Conservation (phyloP, 208 protist genomes). For the Crithidia expoeki region DNA sequence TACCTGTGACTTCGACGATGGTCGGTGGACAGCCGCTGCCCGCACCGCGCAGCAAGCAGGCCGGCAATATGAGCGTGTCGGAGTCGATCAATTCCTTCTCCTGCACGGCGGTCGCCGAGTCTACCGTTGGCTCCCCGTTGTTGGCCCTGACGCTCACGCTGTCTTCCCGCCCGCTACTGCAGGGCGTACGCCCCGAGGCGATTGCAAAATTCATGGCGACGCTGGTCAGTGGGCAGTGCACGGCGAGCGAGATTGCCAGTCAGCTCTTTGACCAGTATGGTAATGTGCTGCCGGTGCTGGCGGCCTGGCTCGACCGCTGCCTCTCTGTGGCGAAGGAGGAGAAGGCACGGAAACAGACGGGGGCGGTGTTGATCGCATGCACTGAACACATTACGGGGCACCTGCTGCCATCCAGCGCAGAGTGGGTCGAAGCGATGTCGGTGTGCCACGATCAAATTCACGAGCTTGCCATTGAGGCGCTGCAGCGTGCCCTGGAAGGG, state of each 20-base stretch:
- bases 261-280: constrained; percentile 51
- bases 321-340: constrained; percentile 74
- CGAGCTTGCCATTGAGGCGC: constrained; percentile 42
- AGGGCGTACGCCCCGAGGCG: constrained; percentile 37
- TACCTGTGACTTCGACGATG: constrained; percentile 26
- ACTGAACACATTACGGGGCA: constrained; percentile 16
- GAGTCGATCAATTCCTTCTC: constrained; percentile 29
- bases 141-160: constrained; percentile 21
- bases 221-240: constrained; percentile 28
- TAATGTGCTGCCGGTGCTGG: constrained; percentile 46
- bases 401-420: constrained; percentile 16
- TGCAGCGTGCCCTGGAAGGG: constrained; percentile 49
- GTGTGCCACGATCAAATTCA: constrained; percentile 44
- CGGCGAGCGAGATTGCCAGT: constrained; percentile 35
- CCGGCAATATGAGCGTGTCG: constrained; percentile 28
- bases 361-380: constrained; percentile 48
- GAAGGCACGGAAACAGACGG: constrained; percentile 57
- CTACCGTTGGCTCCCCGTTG: constrained; percentile 20
- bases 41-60: constrained; percentile 44
- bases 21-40: constrained; percentile 53
- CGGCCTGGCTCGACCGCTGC: constrained; percentile 66
- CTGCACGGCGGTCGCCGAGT: constrained; percentile 13
- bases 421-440: constrained; percentile 20
- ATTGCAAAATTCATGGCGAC: constrained; percentile 71
- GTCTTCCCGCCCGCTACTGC: constrained; percentile 29